Evolutionary conservation across 176 grass and related monocot species (phyloP).

Genomic region (Oryza glaberrima): DNA sequence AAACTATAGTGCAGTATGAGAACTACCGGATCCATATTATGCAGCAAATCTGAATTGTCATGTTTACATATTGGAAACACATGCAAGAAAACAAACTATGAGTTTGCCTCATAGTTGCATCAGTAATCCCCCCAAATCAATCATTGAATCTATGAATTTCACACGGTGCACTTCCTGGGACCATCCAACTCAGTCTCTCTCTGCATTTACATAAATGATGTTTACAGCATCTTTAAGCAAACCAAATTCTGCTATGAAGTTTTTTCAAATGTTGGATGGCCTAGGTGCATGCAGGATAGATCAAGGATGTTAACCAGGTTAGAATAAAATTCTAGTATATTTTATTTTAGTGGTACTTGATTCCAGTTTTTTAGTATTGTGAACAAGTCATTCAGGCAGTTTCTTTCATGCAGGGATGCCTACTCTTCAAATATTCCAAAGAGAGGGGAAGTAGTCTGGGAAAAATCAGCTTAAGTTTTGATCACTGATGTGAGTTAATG

Average conservation of each 20-base stretch:
- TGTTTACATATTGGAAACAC: conserved; percentile 19
- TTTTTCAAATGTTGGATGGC: conserved; percentile 2
- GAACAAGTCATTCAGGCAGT: conserved; percentile 8
- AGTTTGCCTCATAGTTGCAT: conserved; percentile 15
- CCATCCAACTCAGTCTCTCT: conserved; percentile 1
- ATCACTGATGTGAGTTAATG: conserved; percentile 33
- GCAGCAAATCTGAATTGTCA: conserved; percentile 16
- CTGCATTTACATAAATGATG: conserved; percentile 17
- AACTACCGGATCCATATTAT: background rate
- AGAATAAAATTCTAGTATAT: conserved; percentile 22
- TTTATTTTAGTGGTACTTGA: background rate
- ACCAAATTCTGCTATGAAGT: conserved; percentile 30
- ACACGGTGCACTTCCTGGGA: conserved; percentile 13
- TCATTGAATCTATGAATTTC: conserved; percentile 19
- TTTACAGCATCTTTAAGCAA: conserved; percentile 10
- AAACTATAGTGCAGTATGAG: conserved; percentile 33
- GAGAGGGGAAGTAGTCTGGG: conserved; percentile 5
- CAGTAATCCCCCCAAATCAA: conserved; percentile 7
- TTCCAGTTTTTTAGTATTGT: background rate
- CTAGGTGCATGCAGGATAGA: conserved; percentile 20
- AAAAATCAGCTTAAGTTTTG: conserved; percentile 34
- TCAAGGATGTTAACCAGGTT: conserved; percentile 28
- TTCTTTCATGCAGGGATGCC: conserved; percentile 39
- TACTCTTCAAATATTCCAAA: conserved; percentile 14
- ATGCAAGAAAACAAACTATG: conserved; percentile 19